phyloP scores from a whole-genome alignment of 345 rosid genomes.

The Camelina neglecta region DNA sequence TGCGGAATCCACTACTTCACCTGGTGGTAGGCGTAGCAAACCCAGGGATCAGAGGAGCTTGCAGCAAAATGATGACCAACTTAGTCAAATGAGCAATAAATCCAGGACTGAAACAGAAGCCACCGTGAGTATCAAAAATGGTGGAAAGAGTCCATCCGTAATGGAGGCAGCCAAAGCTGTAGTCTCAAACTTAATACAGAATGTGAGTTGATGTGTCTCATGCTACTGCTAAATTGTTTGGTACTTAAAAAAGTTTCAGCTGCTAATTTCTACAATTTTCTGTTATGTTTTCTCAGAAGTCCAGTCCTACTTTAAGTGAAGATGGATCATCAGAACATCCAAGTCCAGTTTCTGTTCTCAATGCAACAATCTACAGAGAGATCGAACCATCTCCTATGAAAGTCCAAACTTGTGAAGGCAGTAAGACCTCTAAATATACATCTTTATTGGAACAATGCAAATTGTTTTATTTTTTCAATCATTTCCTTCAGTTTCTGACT shows the following conservation, averaged over 20 bases:
- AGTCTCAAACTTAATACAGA: conserved; percentile 52
- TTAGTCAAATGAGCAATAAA: conserved; percentile 65
- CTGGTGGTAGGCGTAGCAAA: conserved; percentile 58
- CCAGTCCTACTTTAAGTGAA: conserved; percentile 51
- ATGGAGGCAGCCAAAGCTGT: conserved; percentile 40
- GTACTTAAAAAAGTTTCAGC: background rate
- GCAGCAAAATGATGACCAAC: conserved; percentile 59
- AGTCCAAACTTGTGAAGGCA: conserved; percentile 29
- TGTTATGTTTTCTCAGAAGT: conserved; percentile 46
- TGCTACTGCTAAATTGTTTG: conserved; percentile 26
- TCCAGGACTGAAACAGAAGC: conserved; percentile 58
- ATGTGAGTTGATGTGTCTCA: conserved; percentile 49
- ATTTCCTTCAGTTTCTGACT: conserved; percentile 34
- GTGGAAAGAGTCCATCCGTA: conserved; percentile 51
- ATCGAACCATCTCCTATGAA: conserved; percentile 64
- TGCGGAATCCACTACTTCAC: conserved; percentile 53
- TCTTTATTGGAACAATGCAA: background rate
- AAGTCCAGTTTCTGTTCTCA: conserved; percentile 92
- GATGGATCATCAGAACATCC: conserved; percentile 65
- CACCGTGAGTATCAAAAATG: conserved; percentile 40
- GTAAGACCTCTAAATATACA: conserved; percentile 28
- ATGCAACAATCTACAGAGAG: conserved; percentile 57
- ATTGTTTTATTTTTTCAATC: background rate
- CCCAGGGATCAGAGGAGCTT: conserved; percentile 49
- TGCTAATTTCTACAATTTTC: background rate